These are phyloP conservation scores for Pleurotus djamor DNA, from an alignment of 768 basidiomycete genomes.

Conservation along the genomic window DNA sequence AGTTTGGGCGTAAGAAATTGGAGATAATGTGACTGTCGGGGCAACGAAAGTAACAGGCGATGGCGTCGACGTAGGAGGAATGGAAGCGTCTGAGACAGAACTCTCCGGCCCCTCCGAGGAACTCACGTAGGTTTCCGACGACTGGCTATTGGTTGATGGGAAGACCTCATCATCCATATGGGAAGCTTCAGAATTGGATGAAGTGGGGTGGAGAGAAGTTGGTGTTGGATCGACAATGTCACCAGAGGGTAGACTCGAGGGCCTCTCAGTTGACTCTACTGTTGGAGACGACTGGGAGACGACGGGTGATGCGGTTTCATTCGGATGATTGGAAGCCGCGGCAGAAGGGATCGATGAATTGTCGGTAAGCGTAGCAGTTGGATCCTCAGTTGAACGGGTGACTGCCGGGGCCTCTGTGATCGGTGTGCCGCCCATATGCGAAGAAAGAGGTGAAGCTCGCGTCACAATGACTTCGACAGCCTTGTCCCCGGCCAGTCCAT, in stretches of 20 bases:
- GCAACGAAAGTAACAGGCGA: slow-evolving; percentile 4
- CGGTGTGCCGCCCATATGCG: background rate
- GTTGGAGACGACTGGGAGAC: too few species aligned
- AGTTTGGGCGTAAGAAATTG: slow-evolving; percentile 1
- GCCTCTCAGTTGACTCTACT: too few species aligned
- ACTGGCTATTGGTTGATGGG: too few species aligned
- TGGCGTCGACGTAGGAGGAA: background rate
- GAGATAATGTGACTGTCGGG: slow-evolving; percentile 7
- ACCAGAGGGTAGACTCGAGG: too few species aligned
- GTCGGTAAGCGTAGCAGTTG: background rate
- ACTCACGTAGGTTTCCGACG: too few species aligned
- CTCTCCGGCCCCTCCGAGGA: too few species aligned
- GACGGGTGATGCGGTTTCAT: background rate
- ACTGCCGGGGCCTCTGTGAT: background rate
- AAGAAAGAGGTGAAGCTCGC: background rate
- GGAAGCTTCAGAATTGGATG: too few species aligned
- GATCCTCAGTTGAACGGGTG: background rate
- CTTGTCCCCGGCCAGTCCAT: slow-evolving; percentile 31
- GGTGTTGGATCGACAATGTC: too few species aligned
- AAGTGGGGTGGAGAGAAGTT: too few species aligned
- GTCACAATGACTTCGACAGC: slow-evolving; percentile 7
- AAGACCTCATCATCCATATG: too few species aligned
- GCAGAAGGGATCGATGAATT: background rate
- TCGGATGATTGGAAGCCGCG: background rate
- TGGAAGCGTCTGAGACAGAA: background rate